Evolutionary conservation across 108 stramenopile species (phyloP), one percentile per base, ranked within the genome.

Genomic region (Nitzschia sp.): DNA sequence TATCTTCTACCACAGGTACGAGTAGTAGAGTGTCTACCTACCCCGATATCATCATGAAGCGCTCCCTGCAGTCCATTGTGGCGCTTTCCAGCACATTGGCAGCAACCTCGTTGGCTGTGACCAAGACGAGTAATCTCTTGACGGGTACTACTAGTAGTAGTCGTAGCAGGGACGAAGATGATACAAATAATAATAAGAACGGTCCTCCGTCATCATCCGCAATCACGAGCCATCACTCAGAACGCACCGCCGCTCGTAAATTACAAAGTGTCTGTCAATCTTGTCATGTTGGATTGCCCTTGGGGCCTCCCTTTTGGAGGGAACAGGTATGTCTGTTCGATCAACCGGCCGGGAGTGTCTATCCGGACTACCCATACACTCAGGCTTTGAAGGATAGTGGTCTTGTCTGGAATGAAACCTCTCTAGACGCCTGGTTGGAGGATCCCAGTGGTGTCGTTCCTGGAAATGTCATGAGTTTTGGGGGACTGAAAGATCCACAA

Each of bases 251-350:
- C 16, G 48, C 19, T 21, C 48, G 48, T 4, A 50, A 21, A 21
- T n/a, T 50, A 4, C 19, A 21, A 4, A 50, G 19, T 50, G 9
- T n/a, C 17, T 50, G 48, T 50, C 19, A 11, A 19, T 21, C 17
- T 22, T 50, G 48, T 21, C 48, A 50, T 50, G 48, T 50, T n/a
- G 48, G 48, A 19, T 21, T 50, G 13, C 48, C 48, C 19, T 50
- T 11, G 48, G 48, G 17, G 13, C 48, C 48, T 21, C 48, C 9
- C 9, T 50, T 50, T 21, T 50, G 48, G 48, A 19, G 17, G 4
- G 48, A 50, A 50, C 13, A 50, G 19, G 48, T 5, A n/a, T 50
- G 48, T 50, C 19, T 50, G 21, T 50, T 50, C 19, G 48, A 21
- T 21, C 13, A 50, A 50, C 9, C 9, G 19, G 48, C 48, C 5